Evolutionary conservation across 306 rosid genomes (phyloP).

Genomic region (Carpinus fangiana): DNA sequence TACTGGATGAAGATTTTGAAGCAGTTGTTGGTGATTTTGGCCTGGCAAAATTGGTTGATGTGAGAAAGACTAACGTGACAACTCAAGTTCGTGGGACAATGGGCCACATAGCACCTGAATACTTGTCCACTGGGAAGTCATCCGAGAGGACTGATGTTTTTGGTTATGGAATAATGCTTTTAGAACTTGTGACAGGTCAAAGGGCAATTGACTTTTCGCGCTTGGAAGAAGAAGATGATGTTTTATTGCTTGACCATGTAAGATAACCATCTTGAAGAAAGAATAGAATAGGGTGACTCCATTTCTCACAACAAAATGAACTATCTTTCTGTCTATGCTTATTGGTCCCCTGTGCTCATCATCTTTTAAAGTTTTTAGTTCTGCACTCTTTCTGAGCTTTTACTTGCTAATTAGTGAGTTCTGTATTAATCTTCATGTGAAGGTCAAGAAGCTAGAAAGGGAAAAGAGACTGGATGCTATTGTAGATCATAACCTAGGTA

Average conservation of each 20-base stretch:
- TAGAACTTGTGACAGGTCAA: slow-evolving; percentile 96
- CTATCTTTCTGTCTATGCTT: background rate
- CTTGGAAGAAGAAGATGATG: slow-evolving; percentile 97
- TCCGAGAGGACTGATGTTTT: slow-evolving; percentile 99
- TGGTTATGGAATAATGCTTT: slow-evolving; percentile 96
- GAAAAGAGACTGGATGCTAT: slow-evolving; percentile 76
- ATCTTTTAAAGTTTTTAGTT: slow-evolving; percentile 11
- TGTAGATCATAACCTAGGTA: slow-evolving; percentile 72
- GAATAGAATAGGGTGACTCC: background rate
- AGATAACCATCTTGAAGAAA: slow-evolving; percentile 29
- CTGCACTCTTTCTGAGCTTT: slow-evolving; percentile 7
- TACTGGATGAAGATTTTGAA: slow-evolving; percentile 94
- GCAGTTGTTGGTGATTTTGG: slow-evolving; percentile 99
- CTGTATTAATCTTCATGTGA: slow-evolving; percentile 16
- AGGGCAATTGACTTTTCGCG: slow-evolving; percentile 96
- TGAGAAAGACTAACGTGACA: slow-evolving; percentile 88
- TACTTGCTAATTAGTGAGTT: slow-evolving; percentile 15
- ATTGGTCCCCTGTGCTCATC: slow-evolving; percentile 5
- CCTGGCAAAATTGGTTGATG: slow-evolving; percentile 97
- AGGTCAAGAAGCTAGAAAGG: slow-evolving; percentile 96
- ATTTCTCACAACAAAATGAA: background rate
- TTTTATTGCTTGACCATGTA: slow-evolving; percentile 91
- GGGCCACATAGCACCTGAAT: slow-evolving; percentile 99
- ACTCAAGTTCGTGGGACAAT: slow-evolving; percentile 99
- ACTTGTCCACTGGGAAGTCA: slow-evolving; percentile 95